Conservation (phyloP, 192 early-diverging fungal genomes). For the Lobulomyces angularis region DNA sequence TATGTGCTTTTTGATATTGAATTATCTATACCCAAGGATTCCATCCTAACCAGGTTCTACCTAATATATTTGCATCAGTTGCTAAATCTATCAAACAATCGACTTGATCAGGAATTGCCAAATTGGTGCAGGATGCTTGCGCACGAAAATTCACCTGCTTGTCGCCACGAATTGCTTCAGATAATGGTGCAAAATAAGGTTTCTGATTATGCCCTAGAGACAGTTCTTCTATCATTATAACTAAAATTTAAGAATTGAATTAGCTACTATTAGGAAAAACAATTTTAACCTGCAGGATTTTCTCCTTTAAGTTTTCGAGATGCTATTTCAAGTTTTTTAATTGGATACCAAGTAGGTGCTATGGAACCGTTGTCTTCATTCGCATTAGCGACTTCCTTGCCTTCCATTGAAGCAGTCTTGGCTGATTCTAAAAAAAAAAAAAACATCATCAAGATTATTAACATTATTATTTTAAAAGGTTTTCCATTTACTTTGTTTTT, state of each 20-base stretch:
- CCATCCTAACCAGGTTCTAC: slow-evolving; percentile 59
- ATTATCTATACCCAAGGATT: slow-evolving; percentile 41
- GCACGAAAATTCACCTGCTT: slow-evolving; percentile 29
- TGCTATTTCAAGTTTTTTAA: slow-evolving; percentile 63
- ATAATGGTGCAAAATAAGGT: slow-evolving; percentile 29
- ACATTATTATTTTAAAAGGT: not conserved
- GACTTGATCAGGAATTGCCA: slow-evolving; percentile 49
- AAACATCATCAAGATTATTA: not conserved
- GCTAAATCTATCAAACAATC: slow-evolving; percentile 63
- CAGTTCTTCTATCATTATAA: slow-evolving; percentile 43
- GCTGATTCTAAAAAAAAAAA: not conserved
- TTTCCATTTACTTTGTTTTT: slow-evolving; percentile 35
- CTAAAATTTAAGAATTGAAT: slow-evolving; percentile 16
- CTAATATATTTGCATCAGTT: slow-evolving; percentile 56
- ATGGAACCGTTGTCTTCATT: not conserved
- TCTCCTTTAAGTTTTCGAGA: slow-evolving; percentile 53
- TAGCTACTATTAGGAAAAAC: slow-evolving; percentile 2
- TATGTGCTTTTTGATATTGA: not conserved
- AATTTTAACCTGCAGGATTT: slow-evolving; percentile 47
- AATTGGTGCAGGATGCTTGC: slow-evolving; percentile 23
- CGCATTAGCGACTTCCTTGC: not conserved
- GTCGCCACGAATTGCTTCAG: slow-evolving; percentile 38
- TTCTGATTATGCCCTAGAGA: slow-evolving; percentile 47
- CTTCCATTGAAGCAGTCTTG: not conserved
- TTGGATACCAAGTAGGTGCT: slow-evolving; percentile 59